Evolutionary conservation across 2,329 filamentous ascomycete species (phyloP).

Genomic region (Botryotinia globosa): DNA sequence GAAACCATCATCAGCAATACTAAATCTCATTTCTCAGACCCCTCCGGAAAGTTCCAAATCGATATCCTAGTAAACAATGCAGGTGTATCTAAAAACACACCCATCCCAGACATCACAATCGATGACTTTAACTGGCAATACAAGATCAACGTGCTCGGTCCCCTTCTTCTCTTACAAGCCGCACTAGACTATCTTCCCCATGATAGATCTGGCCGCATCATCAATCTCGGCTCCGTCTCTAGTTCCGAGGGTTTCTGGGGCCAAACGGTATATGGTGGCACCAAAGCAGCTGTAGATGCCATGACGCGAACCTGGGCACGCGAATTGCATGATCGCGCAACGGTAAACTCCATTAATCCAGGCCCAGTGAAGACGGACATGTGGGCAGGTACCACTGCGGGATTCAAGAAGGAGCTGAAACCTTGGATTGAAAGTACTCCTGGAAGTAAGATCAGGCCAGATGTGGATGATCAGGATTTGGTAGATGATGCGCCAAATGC

Average conservation of each 20-base stretch:
- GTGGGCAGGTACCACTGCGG: slow-evolving; percentile 55
- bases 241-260: slow-evolving; percentile 50
- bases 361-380: slow-evolving; percentile 66
- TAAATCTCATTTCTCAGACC: slow-evolving; percentile 55
- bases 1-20: slow-evolving; percentile 57
- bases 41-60: slow-evolving; percentile 57
- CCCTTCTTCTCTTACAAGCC: slow-evolving; percentile 74
- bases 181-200: slow-evolving; percentile 65
- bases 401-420: slow-evolving; percentile 58
- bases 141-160: slow-evolving; percentile 78
- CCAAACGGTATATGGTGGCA: slow-evolving; percentile 62
- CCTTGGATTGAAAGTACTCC: slow-evolving; percentile 64
- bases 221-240: slow-evolving; percentile 60
- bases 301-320: slow-evolving; percentile 69
- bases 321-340: slow-evolving; percentile 59
- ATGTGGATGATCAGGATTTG: slow-evolving; percentile 59
- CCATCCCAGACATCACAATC: slow-evolving; percentile 58
- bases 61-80: slow-evolving; percentile 90
- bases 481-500: slow-evolving; percentile 56
- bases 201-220: slow-evolving; percentile 64
- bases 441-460: slow-evolving; percentile 57
- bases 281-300: slow-evolving; percentile 64
- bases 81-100: slow-evolving; percentile 65
- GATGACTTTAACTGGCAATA: slow-evolving; percentile 71
- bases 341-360: slow-evolving; percentile 65